phyloP scores from a whole-genome alignment of 306 rosid genomes.

The Quercus alba region DNA sequence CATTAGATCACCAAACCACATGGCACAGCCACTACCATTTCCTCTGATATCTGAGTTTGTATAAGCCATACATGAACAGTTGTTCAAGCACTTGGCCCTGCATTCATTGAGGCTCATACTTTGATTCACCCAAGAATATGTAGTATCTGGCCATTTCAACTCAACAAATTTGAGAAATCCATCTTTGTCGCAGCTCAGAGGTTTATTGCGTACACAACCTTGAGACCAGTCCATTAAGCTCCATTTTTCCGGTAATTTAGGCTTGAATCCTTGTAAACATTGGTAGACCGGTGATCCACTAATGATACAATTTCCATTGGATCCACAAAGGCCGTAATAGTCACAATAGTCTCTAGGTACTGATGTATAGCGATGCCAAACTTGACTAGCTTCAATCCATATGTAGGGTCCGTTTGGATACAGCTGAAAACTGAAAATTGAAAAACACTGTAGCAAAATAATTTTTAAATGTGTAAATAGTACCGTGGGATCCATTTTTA shows the following conservation, averaged over 20 bases:
- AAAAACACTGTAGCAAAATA: too few relatives aligned
- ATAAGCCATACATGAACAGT: too few relatives aligned
- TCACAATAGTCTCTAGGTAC: slow-evolving; percentile 4
- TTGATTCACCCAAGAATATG: background rate
- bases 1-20: too few relatives aligned
- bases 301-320: too few relatives aligned
- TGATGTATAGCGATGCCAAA: background rate
- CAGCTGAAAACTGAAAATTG: too few relatives aligned
- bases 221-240: background rate
- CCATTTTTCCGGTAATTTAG: background rate
- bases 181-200: too few relatives aligned
- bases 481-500: too few relatives aligned
- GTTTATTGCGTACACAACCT: slow-evolving; percentile 3
- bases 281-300: too few relatives aligned
- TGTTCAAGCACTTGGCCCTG: background rate
- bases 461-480: too few relatives aligned
- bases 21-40: too few relatives aligned
- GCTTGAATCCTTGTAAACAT: background rate
- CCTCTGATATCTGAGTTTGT: too few relatives aligned
- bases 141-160: slow-evolving; percentile 3
- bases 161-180: background rate
- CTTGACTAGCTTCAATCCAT: background rate
- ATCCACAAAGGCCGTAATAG: slow-evolving; percentile 1
- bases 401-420: too few relatives aligned
- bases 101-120: background rate